Evolutionary conservation across 306 rosid species (phyloP).

Genomic region (Rosa chinensis): DNA sequence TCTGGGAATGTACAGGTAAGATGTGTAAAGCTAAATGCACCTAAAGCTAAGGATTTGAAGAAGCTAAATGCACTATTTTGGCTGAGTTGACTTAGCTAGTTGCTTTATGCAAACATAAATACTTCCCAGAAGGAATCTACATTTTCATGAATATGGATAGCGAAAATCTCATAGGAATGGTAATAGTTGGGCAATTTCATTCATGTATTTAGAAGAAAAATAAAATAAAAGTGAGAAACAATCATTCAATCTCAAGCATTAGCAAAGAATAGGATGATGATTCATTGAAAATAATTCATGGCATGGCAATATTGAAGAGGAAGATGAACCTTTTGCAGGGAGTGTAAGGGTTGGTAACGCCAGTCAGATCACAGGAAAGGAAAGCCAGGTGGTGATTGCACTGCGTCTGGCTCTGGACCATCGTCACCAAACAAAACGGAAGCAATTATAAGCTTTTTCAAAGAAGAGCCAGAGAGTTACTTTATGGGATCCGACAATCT

Average conservation of each 20-base stretch:
- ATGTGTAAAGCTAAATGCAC: too few species aligned
- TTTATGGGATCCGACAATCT: too few species aligned
- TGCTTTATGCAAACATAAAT: too few species aligned
- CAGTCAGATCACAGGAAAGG: neutral
- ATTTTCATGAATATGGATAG: too few species aligned
- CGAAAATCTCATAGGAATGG: too few species aligned
- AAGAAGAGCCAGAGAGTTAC: neutral
- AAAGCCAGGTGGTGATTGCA: neutral
- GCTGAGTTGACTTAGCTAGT: too few species aligned
- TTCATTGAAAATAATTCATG: too few species aligned
- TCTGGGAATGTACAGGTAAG: too few species aligned
- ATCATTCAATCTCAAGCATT: neutral
- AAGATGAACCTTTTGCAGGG: neutral
- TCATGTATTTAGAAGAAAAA: neutral
- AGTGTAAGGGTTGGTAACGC: neutral
- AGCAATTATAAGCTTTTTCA: neutral
- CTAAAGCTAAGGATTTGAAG: too few species aligned
- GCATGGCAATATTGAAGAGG: neutral
- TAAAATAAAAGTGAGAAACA: too few species aligned
- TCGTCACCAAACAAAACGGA: neutral
- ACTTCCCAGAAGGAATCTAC: neutral
- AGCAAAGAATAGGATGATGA: neutral
- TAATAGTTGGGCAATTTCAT: neutral
- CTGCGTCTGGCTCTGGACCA: too few species aligned
- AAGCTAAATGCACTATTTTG: too few species aligned